A percentile compares a stretch with the other conserved stretches of the same genome.
These are phyloP conservation scores for Coemansia sp. DNA, from an alignment of 192 early-diverging fungal genomes.

Conservation along the genomic window DNA sequence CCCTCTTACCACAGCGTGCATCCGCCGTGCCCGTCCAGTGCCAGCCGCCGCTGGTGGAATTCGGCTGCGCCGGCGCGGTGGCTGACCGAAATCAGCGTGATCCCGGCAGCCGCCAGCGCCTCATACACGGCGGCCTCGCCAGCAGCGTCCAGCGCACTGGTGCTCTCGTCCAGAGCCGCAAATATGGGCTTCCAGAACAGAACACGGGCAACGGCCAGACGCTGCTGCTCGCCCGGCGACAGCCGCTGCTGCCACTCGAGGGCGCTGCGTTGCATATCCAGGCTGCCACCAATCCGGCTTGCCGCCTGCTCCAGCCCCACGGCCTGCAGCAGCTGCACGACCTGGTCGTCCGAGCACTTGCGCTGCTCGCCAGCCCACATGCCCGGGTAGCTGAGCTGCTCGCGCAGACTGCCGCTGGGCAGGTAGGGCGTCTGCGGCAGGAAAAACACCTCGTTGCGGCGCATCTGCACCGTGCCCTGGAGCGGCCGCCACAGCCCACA, in stretches of 20 bases:
- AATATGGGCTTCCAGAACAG: conserved; percentile 71
- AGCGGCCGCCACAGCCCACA: conserved; percentile 70
- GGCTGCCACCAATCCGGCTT: not conserved
- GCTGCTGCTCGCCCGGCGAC: conserved; percentile 77
- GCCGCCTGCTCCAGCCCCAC: conserved; percentile 32
- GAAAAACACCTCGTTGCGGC: conserved; percentile 55
- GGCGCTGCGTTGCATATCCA: conserved; percentile 33
- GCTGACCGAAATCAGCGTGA: conserved; percentile 88
- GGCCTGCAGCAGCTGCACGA: conserved; percentile 8
- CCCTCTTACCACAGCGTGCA: not conserved
- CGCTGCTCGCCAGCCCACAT: conserved; percentile 15
- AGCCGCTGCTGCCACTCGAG: conserved; percentile 63
- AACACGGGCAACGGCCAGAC: conserved; percentile 65
- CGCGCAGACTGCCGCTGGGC: conserved; percentile 59
- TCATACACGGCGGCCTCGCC: conserved; percentile 60
- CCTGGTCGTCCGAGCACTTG: conserved; percentile 31
- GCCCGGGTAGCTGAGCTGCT: conserved; percentile 64
- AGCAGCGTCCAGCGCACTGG: conserved; percentile 61
- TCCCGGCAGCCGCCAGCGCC: conserved; percentile 59
- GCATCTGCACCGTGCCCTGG: conserved; percentile 50
- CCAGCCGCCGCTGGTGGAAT: conserved; percentile 52
- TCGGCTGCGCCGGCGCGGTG: conserved; percentile 63
- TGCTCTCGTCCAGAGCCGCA: conserved; percentile 72
- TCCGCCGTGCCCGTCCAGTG: conserved; percentile 40
- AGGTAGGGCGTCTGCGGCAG: conserved; percentile 70